Evolutionary conservation across 2,329 filamentous ascomycete genomes (phyloP), one percentile per base, ranked within the genome.

Genomic region (Metarhizium brunneum): DNA sequence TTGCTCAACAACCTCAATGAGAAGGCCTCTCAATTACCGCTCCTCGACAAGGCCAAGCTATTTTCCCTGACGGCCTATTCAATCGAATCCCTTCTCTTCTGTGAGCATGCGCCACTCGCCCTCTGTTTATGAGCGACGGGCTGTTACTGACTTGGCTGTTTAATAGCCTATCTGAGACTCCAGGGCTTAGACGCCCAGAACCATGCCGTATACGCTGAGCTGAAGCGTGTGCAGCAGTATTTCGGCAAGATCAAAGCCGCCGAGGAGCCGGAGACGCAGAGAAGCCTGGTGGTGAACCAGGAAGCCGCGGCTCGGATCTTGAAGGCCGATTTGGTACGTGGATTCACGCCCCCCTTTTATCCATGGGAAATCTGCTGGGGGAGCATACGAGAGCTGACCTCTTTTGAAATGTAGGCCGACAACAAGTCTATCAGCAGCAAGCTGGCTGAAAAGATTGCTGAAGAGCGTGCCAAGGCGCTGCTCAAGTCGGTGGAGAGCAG

Each of bases 1-100:
- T 74, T 97, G 6, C 73, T 95, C 30, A 76, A 78, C 40, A 78
- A 79, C 52, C 73, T 96, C 47, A 76, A 83, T 52, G 82, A 86
- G 45, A 81, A 83, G 56, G 84, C 90, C 5, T 85, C 84, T 55
- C 90, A 90, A 67, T 78, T 97, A 32, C 92, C 92, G 2, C 79
- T 97, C n/a, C 79, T 99, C 58, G 92, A 97, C 76, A 92, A 90
- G 74, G 91, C 94, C 7, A 96, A 97, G 73, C 84, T 96, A 57
- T 90, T 95, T 68, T 86, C 94, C n/a, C 78, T 95, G 20, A 79
- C 86, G 53, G 87, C 90, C 18, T 99, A 97, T 69, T 82, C 92
- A 0, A 86, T 99, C 60, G 92, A 97, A 66, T 95, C 92, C 0
- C 76, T 96, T 10, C 75, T 99, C 7, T 97, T 95, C 71, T 88